A percentile compares a stretch with the other conserved stretches of the same genome.
phyloP scores from a whole-genome alignment of 2,329 filamentous ascomycete species.

The Hypomyces rosellus region DNA sequence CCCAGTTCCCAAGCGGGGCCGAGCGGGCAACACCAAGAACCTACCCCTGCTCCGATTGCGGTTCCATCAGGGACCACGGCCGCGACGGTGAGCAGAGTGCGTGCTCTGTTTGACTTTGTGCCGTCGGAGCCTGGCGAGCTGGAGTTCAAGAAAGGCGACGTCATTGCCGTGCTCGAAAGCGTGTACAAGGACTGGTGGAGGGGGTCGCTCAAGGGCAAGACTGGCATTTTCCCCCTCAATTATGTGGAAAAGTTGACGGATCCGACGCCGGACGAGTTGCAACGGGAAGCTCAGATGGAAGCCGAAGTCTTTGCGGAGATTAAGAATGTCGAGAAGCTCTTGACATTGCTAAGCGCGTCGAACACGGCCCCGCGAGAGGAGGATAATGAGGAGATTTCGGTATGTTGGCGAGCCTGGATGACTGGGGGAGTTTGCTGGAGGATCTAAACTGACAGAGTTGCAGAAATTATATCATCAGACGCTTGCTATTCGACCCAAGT shows the following conservation, averaged over 20 bases:
- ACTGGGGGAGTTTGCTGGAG: background rate
- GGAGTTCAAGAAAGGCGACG: slow-evolving; percentile 92
- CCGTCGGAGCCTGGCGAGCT: slow-evolving; percentile 92
- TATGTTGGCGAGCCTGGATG: slow-evolving; percentile 30
- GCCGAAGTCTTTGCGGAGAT: slow-evolving; percentile 60
- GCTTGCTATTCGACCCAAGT: slow-evolving; percentile 85
- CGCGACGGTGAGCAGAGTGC: slow-evolving; percentile 89
- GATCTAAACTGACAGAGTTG: slow-evolving; percentile 25
- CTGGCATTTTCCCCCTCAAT: slow-evolving; percentile 95
- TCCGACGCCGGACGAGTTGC: slow-evolving; percentile 87
- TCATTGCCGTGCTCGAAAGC: slow-evolving; percentile 94
- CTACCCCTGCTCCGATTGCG: slow-evolving; percentile 42
- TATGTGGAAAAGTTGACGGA: slow-evolving; percentile 97
- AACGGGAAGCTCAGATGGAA: slow-evolving; percentile 95
- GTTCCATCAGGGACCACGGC: slow-evolving; percentile 82
- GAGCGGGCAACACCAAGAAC: slow-evolving; percentile 30
- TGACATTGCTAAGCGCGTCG: slow-evolving; percentile 85
- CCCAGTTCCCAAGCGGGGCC: slow-evolving; percentile 25
- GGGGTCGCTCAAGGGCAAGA: slow-evolving; percentile 86
- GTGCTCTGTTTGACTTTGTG: slow-evolving; percentile 89
- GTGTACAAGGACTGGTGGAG: slow-evolving; percentile 99
- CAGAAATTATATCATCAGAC: slow-evolving; percentile 85
- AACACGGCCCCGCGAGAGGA: slow-evolving; percentile 73
- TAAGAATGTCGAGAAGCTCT: slow-evolving; percentile 60
- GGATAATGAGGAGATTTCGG: slow-evolving; percentile 95